Percentiles rank a stretch among this genome's conserved stretches.
These are phyloP conservation scores for Ichthyophthirius multifiliis DNA, from an alignment of 169 alveolate species.

Conservation along the genomic window DNA sequence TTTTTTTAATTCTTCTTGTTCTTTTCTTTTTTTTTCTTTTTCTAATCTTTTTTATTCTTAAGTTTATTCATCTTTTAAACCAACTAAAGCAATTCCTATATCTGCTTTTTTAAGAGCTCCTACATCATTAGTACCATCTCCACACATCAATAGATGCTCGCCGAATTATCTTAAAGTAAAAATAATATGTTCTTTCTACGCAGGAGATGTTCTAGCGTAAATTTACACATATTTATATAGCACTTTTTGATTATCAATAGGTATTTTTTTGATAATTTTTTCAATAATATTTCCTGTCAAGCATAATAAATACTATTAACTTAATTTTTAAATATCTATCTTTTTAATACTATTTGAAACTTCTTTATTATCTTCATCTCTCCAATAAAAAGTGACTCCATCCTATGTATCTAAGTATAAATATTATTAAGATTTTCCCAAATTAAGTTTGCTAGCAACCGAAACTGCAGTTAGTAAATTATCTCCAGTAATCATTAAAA, in stretches of 20 bases:
- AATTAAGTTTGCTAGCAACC: slow-evolving; percentile 89
- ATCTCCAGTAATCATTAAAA: slow-evolving; percentile 98
- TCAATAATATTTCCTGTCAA: slow-evolving; percentile 25
- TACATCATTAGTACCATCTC: slow-evolving; percentile 99
- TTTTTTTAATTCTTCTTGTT: slow-evolving; percentile 29
- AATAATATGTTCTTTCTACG: slow-evolving; percentile 88
- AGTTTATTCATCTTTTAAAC: slow-evolving; percentile 50
- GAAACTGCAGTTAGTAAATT: slow-evolving; percentile 96
- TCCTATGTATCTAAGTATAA: slow-evolving; percentile 23
- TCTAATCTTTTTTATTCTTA: slow-evolving; percentile 31
- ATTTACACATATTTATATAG: slow-evolving; percentile 61
- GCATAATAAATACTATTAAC: neutral
- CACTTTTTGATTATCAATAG: neutral
- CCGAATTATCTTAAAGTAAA: slow-evolving; percentile 70
- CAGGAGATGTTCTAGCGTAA: slow-evolving; percentile 97
- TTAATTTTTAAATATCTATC: neutral
- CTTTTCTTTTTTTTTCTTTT: slow-evolving; percentile 38
- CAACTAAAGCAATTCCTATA: slow-evolving; percentile 95
- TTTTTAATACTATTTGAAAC: neutral
- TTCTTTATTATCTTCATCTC: slow-evolving; percentile 3
- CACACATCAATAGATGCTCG: slow-evolving; percentile 77
- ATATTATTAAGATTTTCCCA: slow-evolving; percentile 43
- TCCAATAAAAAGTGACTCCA: neutral
- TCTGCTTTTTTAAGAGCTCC: slow-evolving; percentile 98
- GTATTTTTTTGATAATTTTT: neutral